Percentiles rank a stretch among this genome's conserved stretches.
Evolutionary conservation across 768 basidiomycete species (phyloP).

Genomic region (Candolleomyces eurysporus): DNA sequence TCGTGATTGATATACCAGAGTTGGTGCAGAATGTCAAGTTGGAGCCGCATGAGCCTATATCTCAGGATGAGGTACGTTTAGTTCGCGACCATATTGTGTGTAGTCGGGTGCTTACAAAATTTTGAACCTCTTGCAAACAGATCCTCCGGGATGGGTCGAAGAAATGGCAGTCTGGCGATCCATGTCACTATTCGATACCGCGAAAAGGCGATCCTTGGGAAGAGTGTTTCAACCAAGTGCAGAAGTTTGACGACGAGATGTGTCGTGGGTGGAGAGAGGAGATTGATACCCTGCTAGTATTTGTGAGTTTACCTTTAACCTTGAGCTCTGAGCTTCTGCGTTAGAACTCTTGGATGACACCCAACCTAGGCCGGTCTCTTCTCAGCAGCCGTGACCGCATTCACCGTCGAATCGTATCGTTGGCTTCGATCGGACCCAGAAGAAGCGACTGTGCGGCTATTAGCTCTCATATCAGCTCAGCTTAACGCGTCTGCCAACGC

Average conservation of each 20-base stretch:
- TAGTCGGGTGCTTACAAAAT: background rate
- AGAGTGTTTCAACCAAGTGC: constrained; percentile 13
- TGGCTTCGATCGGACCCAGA: constrained; percentile 3
- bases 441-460: background rate
- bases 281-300: constrained; percentile 15
- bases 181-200: constrained; percentile 5
- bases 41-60: background rate
- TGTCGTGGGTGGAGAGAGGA: constrained; percentile 20
- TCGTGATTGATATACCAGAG: background rate
- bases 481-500: background rate
- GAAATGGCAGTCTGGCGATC: constrained; percentile 6
- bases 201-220: constrained; percentile 17
- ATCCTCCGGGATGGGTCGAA: background rate
- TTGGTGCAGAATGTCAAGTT: background rate
- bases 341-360: background rate
- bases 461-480: constrained; percentile 2
- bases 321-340: background rate
- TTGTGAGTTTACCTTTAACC: background rate
- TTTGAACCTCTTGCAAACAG: background rate
- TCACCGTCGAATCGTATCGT: constrained; percentile 8
- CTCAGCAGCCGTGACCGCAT: constrained; percentile 10
- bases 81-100: too few relatives aligned
- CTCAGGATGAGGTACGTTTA: background rate
- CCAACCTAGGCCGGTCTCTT: constrained; percentile 12
- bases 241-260: constrained; percentile 14